Base-by-base conservation (phyloP, 2,329 filamentous ascomycete species). In the Cercospora citrullina region DNA sequence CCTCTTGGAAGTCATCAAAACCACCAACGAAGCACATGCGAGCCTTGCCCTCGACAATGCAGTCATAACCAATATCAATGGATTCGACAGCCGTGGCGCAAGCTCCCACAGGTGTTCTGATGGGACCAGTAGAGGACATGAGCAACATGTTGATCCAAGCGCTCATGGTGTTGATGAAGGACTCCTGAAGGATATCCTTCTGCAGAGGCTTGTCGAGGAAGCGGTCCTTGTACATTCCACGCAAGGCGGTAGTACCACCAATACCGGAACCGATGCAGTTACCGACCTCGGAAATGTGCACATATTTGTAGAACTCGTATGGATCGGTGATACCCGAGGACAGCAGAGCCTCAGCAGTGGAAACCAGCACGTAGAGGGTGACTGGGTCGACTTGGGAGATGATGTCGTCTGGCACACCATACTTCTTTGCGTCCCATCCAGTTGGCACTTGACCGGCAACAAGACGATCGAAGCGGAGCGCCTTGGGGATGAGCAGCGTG, bases 71-170 rank as follows among this genome's bases (percentile, higher is more conserved):
- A 77, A 97, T 96, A 76, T 99, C 95, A 64, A 99, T 87, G 4
- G 95, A 99, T 83, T 99, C 96, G 57, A 99, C 94, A 73, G 95
- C 92, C 33, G 95, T 99, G 67, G 95, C 95, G 79, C 95, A 99
- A 77, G 95, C 95, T 84, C 94, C 95, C 62, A 98, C 95, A 3
- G 95, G 95, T 0, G 96, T 98, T 86, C 98, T 97, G 86, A 99
- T 98, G 51, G 95, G 93, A 74, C 95, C 95, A 63, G 95, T 98
- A 5, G 95, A 98, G 4, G 95, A 99, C 72, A 99, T 85, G 72
- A 99, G 85, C 82, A 99, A 85, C 95, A 99, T 99, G 86, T 99
- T 99, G 67, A 99, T 94, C 95, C 95, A 99, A 16, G 95, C 95
- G 75, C 92, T 91, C 94, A 99, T 99, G 65, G 95, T 99, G 86